Conservation (phyloP, 176 grass and related monocot species). For the Puya raimondii region DNA sequence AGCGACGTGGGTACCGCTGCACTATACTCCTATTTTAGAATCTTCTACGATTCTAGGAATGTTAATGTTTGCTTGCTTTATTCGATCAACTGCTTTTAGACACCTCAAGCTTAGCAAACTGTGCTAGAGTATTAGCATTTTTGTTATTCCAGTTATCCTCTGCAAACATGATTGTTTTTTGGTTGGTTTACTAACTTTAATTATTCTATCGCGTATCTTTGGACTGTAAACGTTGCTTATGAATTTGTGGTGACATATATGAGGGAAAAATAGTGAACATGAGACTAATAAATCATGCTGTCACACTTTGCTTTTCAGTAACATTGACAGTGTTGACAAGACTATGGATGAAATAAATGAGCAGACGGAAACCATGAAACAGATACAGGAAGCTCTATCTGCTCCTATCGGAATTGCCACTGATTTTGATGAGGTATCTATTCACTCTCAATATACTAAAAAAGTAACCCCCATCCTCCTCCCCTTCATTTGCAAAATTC, state of each 20-base stretch:
- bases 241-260: not conserved
- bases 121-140: not conserved
- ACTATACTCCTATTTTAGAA: not conserved
- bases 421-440: conserved; percentile 19
- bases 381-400: conserved; percentile 17
- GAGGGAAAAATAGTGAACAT: not conserved
- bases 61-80: not conserved
- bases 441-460: not conserved
- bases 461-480: not conserved
- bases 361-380: conserved; percentile 19
- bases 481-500: not conserved
- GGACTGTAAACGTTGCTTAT: not conserved
- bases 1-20: conserved; percentile 9
- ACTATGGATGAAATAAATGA: conserved; percentile 19
- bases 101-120: not conserved
- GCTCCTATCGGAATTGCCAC: conserved; percentile 8
- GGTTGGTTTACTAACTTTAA: not conserved
- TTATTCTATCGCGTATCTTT: not conserved
- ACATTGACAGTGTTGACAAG: conserved; percentile 17
- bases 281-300: not conserved
- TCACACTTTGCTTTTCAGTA: not conserved
- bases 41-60: not conserved
- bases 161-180: not conserved
- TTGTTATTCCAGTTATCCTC: not conserved
- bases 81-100: not conserved